These are phyloP conservation scores for Trametes villosa DNA, from an alignment of 768 basidiomycete species.

Conservation along the genomic window DNA sequence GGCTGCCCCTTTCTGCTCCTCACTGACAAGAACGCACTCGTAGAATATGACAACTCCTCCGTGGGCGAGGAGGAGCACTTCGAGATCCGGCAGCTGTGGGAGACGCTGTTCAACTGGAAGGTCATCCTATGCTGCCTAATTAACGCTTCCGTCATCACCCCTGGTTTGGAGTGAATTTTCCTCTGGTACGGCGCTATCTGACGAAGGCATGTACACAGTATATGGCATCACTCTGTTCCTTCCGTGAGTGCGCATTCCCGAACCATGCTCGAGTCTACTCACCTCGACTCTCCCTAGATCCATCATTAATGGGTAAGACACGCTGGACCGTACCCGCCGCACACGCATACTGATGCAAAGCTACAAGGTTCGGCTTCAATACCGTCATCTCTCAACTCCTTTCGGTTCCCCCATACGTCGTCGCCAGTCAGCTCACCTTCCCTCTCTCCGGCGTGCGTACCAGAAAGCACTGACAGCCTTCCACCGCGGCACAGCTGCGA, in stretches of 20 bases:
- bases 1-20: not conserved
- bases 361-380: constrained; percentile 55
- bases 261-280: not conserved
- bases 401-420: constrained; percentile 67
- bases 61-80: constrained; percentile 67
- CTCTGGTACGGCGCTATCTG: not conserved
- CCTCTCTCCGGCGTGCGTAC: not conserved
- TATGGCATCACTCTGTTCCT: constrained; percentile 72
- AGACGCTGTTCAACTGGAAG: constrained; percentile 60
- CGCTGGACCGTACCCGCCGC: not conserved
- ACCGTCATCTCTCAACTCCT: constrained; percentile 63
- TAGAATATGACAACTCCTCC: constrained; percentile 59
- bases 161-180: not conserved
- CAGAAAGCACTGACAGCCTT: not conserved
- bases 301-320: constrained; percentile 21
- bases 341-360: no score
- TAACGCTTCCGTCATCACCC: constrained; percentile 10
- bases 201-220: constrained; percentile 39
- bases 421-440: constrained; percentile 51
- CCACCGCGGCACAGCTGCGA: constrained; percentile 52
- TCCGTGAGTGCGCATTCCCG: constrained; percentile 48
- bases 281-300: not conserved
- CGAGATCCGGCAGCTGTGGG: constrained; percentile 53
- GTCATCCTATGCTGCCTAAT: not conserved
- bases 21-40: not conserved